Base-by-base conservation (phyloP, 1,139 yeast species). In the Pichia sp. region DNA sequence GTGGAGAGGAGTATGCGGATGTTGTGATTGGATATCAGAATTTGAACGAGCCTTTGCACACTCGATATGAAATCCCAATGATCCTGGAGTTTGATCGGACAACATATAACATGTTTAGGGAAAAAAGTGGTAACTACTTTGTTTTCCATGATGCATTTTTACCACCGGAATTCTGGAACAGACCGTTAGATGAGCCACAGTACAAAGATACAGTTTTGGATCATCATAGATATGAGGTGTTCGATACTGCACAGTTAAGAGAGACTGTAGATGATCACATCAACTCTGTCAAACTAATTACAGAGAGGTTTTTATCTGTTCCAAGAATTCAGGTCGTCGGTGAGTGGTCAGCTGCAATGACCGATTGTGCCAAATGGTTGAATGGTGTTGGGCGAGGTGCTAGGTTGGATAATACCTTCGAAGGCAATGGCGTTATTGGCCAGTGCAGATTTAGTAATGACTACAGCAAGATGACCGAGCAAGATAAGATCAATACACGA, bases 181-280 rank as follows among this genome's bases (percentile, higher is more conserved):
- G 75, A 29, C 48, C 51, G 48, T 24, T 62, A 46, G 43, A 57
- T 17, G 62, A 58, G 9, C 53, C 58, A 14, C 49, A 49, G 2
- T 78, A 73, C 70, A 82, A 84, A 80, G 83, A 85, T 64, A 86
- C 87, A 51, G 83, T 88, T 34, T 71, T 91, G 51, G 97, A 92
- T 70, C 97, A 91, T 73, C 97, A 92, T 69, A 87, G 87, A 68
- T 93, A 93, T 75, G 96, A 90, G 74, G 95, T 89, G 12, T 93
- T 92, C 69, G 76, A 84, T 42, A 72, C 77, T 29, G 82, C 76
- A 27, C 87, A 87, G 71, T 75, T 91, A 56, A 63, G 74, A 48
- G 72, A 82, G 63, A 56, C 72, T 52, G 76, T 86, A 58, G 85
- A 81, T 58, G 80, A 82, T 34, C 95, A 88, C 64, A 66, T 92